Percentiles rank a stretch among this genome's conserved stretches.
Evolutionary conservation across 352 stramenopile species (phyloP).

Genomic region (Phytophthora boehmeriae): DNA sequence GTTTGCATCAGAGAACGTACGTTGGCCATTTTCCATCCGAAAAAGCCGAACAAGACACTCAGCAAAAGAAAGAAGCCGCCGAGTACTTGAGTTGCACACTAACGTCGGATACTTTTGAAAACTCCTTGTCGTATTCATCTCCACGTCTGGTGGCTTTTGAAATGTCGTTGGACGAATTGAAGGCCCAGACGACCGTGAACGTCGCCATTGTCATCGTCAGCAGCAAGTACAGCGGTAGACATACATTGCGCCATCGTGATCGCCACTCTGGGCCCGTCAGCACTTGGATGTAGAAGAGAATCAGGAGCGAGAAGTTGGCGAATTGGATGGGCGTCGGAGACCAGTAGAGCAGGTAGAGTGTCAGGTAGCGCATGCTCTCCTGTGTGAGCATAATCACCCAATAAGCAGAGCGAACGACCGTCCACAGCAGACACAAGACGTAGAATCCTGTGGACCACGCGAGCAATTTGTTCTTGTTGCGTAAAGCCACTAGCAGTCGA

Average conservation of each 20-base stretch:
- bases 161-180: slow-evolving; percentile 87
- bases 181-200: slow-evolving; percentile 86
- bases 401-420: slow-evolving; percentile 77
- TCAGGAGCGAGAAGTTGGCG: slow-evolving; percentile 88
- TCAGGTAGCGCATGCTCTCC: slow-evolving; percentile 76
- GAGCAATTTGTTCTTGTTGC: slow-evolving; percentile 85
- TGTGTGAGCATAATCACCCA: slow-evolving; percentile 86
- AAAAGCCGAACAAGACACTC: slow-evolving; percentile 82
- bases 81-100: slow-evolving; percentile 86
- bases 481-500: slow-evolving; percentile 65
- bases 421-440: slow-evolving; percentile 82
- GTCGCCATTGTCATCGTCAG: slow-evolving; percentile 84
- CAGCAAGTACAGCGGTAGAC: slow-evolving; percentile 81
- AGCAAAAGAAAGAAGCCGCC: slow-evolving; percentile 81
- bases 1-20: slow-evolving; percentile 33
- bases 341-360: slow-evolving; percentile 89
- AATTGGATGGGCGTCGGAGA: slow-evolving; percentile 88
- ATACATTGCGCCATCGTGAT: slow-evolving; percentile 77
- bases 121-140: slow-evolving; percentile 86
- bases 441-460: slow-evolving; percentile 88
- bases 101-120: slow-evolving; percentile 79
- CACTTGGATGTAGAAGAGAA: slow-evolving; percentile 91
- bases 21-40: slow-evolving; percentile 88
- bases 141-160: slow-evolving; percentile 63
- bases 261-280: slow-evolving; percentile 80